Evolutionary conservation across 306 rosid species (phyloP).

Genomic region (Fragaria vesca): DNA sequence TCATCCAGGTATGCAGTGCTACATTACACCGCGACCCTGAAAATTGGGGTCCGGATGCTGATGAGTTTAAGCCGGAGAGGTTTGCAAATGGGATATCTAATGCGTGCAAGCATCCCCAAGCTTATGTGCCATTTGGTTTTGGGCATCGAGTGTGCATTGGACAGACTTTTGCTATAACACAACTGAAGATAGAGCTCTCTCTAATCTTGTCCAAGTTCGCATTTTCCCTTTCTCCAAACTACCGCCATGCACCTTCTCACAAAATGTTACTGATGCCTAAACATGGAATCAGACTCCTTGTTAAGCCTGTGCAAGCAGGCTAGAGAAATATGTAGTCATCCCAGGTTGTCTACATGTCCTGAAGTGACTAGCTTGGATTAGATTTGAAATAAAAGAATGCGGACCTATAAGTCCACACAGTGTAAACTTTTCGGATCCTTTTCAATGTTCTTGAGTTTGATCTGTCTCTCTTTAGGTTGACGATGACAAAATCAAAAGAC

Average conservation of each 20-base stretch:
- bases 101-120: slow-evolving; percentile 15
- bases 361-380: background rate
- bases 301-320: background rate
- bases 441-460: no score
- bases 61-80: slow-evolving; percentile 21
- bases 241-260: background rate
- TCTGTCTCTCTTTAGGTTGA: no score
- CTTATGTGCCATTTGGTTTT: slow-evolving; percentile 17
- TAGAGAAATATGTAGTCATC: background rate
- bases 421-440: no score
- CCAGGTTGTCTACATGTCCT: background rate
- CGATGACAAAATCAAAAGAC: no score
- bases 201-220: slow-evolving; percentile 1
- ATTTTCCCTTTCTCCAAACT: slow-evolving; percentile 17
- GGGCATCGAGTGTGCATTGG: slow-evolving; percentile 16
- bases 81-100: slow-evolving; percentile 8
- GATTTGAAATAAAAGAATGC: background rate
- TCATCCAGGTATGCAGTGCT: background rate
- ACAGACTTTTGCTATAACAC: slow-evolving; percentile 13
- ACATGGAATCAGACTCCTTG: slow-evolving; percentile 11
- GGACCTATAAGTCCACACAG: no score
- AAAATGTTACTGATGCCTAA: slow-evolving; percentile 4
- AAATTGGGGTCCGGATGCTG: slow-evolving; percentile 9
- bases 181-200: slow-evolving; percentile 14
- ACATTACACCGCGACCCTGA: slow-evolving; percentile 9